Conservation (phyloP, 768 basidiomycete species). For the Lanmaoa rubissima region DNA sequence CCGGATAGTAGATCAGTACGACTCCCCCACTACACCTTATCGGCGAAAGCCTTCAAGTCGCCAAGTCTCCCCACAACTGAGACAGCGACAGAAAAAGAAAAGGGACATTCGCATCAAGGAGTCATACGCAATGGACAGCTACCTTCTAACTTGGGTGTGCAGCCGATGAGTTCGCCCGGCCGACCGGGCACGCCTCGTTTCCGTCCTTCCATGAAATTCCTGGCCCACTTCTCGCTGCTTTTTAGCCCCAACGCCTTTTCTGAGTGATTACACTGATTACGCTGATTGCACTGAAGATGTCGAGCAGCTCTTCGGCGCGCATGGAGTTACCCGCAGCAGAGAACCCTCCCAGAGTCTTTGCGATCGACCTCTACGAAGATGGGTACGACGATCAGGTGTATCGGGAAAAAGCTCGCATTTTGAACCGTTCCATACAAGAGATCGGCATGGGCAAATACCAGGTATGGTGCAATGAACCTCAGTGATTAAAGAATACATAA, state of each 20-base stretch:
- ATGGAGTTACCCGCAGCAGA: too few relatives aligned
- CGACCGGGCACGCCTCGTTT: background rate
- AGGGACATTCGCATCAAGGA: too few relatives aligned
- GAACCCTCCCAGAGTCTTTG: background rate
- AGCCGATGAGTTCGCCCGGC: too few relatives aligned
- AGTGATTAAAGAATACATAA: too few relatives aligned
- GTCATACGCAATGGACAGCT: too few relatives aligned
- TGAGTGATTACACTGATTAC: background rate
- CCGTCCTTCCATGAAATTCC: background rate
- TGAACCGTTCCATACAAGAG: slow-evolving; percentile 48
- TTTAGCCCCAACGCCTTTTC: background rate
- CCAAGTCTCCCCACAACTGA: too few relatives aligned
- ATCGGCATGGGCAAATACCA: slow-evolving; percentile 60
- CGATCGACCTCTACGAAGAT: slow-evolving; percentile 33
- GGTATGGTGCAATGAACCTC: slow-evolving; percentile 22
- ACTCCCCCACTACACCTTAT: too few relatives aligned
- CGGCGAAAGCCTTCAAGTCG: too few relatives aligned
- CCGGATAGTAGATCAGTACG: too few relatives aligned
- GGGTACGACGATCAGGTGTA: slow-evolving; percentile 46
- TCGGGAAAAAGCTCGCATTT: slow-evolving; percentile 45
- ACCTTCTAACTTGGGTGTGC: too few relatives aligned
- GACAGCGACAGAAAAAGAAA: too few relatives aligned
- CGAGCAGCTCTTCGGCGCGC: background rate
- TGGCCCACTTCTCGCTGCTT: background rate
- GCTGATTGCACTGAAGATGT: background rate